Evolutionary conservation across 179 eudicot genomes (phyloP).

Genomic region (Carnegiea gigantea): DNA sequence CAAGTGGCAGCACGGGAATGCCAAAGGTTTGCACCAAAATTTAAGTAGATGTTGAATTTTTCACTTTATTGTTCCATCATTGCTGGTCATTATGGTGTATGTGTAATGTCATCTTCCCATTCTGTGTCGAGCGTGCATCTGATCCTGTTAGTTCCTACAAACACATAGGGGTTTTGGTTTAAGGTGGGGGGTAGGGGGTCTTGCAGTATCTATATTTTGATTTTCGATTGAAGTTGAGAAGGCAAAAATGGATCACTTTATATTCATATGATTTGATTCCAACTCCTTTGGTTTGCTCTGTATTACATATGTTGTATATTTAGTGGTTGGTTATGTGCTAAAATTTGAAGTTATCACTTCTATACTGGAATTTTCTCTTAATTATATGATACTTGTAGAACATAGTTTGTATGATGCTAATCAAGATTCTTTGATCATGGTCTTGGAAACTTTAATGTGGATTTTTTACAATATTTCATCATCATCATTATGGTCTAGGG

Average conservation of each 20-base stretch:
- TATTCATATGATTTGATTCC: neutral
- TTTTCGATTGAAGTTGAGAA: neutral
- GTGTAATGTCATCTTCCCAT: neutral
- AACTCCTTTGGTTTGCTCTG: neutral
- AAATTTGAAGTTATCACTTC: neutral
- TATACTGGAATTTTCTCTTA: neutral
- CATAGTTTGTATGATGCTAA: slow-evolving; percentile 6
- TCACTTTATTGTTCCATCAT: neutral
- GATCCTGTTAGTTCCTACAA: neutral
- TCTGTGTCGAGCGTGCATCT: neutral
- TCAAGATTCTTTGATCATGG: neutral
- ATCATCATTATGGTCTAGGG: slow-evolving; percentile 47
- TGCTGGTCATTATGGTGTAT: neutral
- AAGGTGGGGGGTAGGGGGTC: neutral
- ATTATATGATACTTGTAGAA: slow-evolving; percentile 5
- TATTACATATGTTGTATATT: neutral
- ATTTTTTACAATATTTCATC: neutral
- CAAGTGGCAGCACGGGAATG: slow-evolving; percentile 95
- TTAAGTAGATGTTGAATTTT: neutral
- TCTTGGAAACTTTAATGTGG: neutral
- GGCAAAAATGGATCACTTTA: neutral
- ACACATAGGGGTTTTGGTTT: neutral
- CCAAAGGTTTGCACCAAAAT: slow-evolving; percentile 69
- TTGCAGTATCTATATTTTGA: neutral
- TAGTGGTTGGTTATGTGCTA: neutral